Base-by-base conservation (phyloP, 2,329 filamentous ascomycete genomes). In the Verticillium alfalfae region DNA sequence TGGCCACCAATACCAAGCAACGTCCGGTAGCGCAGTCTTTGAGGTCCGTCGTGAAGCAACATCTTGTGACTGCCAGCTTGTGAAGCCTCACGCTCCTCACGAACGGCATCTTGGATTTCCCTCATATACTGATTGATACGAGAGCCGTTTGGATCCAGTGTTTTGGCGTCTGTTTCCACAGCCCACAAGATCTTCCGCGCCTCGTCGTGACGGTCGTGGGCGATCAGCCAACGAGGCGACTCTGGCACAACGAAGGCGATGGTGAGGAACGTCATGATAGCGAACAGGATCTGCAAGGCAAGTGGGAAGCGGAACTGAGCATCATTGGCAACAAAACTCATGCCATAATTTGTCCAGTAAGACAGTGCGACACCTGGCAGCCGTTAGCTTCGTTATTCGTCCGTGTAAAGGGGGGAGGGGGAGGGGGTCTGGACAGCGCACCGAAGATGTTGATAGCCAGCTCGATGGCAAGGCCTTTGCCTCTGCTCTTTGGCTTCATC, bases 171-270 rank as follows among this genome's bases (percentile, higher is more conserved):
- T 18, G 66, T 64, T 10, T 71, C 69, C 2, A 76, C 67, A 15
- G 70, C 66, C 70, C 70, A 71, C 5, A 69, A 69, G 45, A 76
- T 71, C 38, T 72, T 67, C 0, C 73, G 69, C 6, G 78, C 78
- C 31, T 80, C 78, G 56, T 79, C 76, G 37, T 78, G 75, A 7
- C 76, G 70, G 64, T 79, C 78, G 45, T 87, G 79, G n/a, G 80
- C 75, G 22, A 79, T 72, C 0, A 79, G 70, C 76, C 76, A 79
- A 45, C 77, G 72, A 4, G 81, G 80, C 0, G 76, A 78, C 65
- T 83, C 80, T 0, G 77, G 76, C 39, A 45, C 39, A 5, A 80
- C 66, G 54, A 76, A 68, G 1, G 73, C 3, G 5, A 77, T 68
- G 18, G 68, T 67, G n/a, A 64, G n/a, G 15, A 73, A 68, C 22